phyloP scores from a whole-genome alignment of 805 yeast genomes.

The Pichia exigua region DNA sequence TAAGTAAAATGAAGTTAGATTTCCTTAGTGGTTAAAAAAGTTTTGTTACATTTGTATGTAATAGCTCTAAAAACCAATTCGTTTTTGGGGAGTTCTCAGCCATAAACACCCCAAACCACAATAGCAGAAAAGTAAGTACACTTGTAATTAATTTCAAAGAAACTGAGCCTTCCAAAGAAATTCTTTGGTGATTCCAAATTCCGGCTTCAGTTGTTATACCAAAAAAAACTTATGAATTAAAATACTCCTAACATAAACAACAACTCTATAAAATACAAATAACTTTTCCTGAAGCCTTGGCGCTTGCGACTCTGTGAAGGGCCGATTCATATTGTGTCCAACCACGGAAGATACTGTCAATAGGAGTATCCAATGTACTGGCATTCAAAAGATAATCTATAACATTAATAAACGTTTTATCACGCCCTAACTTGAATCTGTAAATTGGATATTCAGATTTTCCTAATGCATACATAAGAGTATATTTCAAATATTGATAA shows the following conservation, averaged over 20 bases:
- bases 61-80: conserved; percentile 11
- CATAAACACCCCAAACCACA: not conserved
- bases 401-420: conserved; percentile 24
- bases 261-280: conserved; percentile 24
- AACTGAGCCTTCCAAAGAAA: too few relatives aligned
- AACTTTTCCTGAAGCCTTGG: conserved; percentile 60
- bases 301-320: conserved; percentile 35
- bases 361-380: conserved; percentile 35
- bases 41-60: conserved; percentile 9
- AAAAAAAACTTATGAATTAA: too few relatives aligned
- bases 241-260: not conserved
- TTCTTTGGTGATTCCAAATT: too few relatives aligned
- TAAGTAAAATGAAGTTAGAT: conserved; percentile 7
- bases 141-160: too few relatives aligned
- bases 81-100: conserved; percentile 6
- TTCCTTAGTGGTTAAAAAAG: conserved; percentile 8
- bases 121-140: too few relatives aligned
- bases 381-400: conserved; percentile 35
- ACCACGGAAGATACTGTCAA: conserved; percentile 49
- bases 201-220: too few relatives aligned
- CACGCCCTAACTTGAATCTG: not conserved
- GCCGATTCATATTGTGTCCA: conserved; percentile 44
- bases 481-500: not conserved
- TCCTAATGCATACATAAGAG: not conserved
- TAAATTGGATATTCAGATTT: not conserved